phyloP scores from a whole-genome alignment of 2,329 filamentous ascomycete species.

The Cadophora sp. region DNA sequence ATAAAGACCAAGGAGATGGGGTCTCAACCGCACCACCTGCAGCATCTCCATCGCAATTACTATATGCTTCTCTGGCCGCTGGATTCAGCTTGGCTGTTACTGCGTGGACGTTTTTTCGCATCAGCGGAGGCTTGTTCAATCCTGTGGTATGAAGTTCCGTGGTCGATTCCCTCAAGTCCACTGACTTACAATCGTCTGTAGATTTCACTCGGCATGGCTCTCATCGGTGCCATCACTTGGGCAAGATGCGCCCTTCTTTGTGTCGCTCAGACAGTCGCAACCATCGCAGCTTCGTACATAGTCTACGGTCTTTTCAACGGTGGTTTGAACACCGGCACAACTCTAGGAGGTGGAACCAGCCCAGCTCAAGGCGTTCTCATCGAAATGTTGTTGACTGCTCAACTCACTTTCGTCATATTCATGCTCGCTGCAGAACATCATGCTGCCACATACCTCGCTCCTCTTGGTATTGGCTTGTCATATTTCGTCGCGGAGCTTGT shows the following conservation, averaged over 20 bases:
- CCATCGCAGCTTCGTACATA: constrained; percentile 49
- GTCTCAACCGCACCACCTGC: constrained; percentile 28
- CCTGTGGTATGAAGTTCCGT: constrained; percentile 48
- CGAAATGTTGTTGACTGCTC: constrained; percentile 55
- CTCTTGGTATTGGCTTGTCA: constrained; percentile 54
- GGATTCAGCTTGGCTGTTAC: constrained; percentile 49
- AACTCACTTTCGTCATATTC: constrained; percentile 56
- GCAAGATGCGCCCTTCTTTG: constrained; percentile 43
- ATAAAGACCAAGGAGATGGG: constrained; percentile 42
- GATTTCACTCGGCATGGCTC: constrained; percentile 48
- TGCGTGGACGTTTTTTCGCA: constrained; percentile 56
- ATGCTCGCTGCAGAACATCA: constrained; percentile 60
- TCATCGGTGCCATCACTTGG: constrained; percentile 46
- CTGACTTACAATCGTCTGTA: too few relatives aligned
- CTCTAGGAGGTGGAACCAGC: constrained; percentile 48
- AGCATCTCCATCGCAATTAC: constrained; percentile 25
- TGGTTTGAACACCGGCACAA: constrained; percentile 51
- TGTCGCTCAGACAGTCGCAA: constrained; percentile 45
- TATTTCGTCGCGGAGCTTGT: constrained; percentile 54
- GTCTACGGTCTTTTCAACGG: constrained; percentile 53
- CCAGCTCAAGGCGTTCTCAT: constrained; percentile 56
- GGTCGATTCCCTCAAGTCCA: background rate
- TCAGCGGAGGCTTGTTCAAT: constrained; percentile 59
- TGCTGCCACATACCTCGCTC: constrained; percentile 54
- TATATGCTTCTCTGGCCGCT: constrained; percentile 42